A percentile compares a stretch with the other conserved stretches of the same genome.
Evolutionary conservation across 441 rosid species (phyloP).

Genomic region (Bocquillonia castaneifolia): DNA sequence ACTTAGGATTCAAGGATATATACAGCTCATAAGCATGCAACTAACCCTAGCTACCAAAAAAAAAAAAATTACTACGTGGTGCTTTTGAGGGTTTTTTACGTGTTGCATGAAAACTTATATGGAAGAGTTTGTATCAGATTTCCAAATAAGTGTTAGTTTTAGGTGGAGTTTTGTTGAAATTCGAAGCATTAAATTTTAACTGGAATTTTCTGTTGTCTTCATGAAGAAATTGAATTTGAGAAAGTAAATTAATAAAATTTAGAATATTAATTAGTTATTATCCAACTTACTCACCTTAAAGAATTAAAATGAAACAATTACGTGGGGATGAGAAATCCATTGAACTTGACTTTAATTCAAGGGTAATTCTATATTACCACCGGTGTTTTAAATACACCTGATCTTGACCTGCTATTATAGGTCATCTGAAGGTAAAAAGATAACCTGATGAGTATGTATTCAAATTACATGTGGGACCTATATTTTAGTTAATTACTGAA

Average conservation of each 20-base stretch:
- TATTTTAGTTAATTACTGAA: too few relatives aligned
- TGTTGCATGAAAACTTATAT: constrained; percentile 9
- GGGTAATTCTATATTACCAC: too few relatives aligned
- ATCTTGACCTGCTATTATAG: too few relatives aligned
- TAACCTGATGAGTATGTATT: too few relatives aligned
- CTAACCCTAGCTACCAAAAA: not conserved
- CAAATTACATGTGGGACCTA: too few relatives aligned
- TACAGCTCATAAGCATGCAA: not conserved
- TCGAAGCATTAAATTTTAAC: not conserved
- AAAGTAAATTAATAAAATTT: too few relatives aligned
- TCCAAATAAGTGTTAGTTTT: not conserved
- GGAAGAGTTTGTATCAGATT: not conserved
- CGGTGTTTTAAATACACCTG: too few relatives aligned
- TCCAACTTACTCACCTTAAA: not conserved
- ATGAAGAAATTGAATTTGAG: not conserved
- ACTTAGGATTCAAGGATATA: not conserved
- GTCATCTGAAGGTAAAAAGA: too few relatives aligned
- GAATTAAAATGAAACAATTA: too few relatives aligned
- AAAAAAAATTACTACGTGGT: not conserved
- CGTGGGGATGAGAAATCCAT: too few relatives aligned
- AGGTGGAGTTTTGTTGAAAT: not conserved
- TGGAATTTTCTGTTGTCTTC: not conserved
- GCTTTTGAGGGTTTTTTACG: constrained; percentile 6
- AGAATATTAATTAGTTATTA: not conserved
- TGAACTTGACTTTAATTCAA: too few relatives aligned